Percentiles rank a stretch among this genome's conserved stretches.
Conservation (phyloP, 495 filamentous ascomycete genomes). For the Copromyces sp. region DNA sequence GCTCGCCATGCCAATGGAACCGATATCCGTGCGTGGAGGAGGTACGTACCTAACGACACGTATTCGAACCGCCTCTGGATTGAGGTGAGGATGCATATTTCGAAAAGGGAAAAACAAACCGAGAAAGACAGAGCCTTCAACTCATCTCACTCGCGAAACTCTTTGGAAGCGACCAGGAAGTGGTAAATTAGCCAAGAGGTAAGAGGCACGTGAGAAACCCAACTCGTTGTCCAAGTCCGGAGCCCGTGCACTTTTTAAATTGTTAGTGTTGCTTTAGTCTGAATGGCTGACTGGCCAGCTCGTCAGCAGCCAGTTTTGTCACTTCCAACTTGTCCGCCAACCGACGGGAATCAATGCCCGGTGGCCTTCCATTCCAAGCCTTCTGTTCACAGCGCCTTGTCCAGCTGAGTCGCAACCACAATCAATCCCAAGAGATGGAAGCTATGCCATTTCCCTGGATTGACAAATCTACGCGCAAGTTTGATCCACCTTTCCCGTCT, state of each 20-base stretch:
- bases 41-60: neutral
- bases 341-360: neutral
- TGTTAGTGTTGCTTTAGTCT: neutral
- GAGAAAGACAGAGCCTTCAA: neutral
- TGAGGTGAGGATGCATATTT: neutral
- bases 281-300: neutral
- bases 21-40: neutral
- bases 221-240: neutral
- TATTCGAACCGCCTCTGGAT: neutral
- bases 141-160: neutral
- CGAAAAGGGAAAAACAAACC: neutral
- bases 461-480: neutral
- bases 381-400: neutral
- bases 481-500: neutral
- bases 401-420: neutral
- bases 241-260: neutral
- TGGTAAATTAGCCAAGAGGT: neutral
- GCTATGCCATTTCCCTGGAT: neutral
- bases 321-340: neutral
- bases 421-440: neutral
- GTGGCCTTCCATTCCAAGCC: neutral
- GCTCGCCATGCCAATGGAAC: neutral
- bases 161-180: neutral
- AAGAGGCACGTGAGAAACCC: neutral
- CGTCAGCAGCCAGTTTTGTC: neutral